phyloP scores from a whole-genome alignment of 768 basidiomycete species.

The Leucosporidium yakuticum region DNA sequence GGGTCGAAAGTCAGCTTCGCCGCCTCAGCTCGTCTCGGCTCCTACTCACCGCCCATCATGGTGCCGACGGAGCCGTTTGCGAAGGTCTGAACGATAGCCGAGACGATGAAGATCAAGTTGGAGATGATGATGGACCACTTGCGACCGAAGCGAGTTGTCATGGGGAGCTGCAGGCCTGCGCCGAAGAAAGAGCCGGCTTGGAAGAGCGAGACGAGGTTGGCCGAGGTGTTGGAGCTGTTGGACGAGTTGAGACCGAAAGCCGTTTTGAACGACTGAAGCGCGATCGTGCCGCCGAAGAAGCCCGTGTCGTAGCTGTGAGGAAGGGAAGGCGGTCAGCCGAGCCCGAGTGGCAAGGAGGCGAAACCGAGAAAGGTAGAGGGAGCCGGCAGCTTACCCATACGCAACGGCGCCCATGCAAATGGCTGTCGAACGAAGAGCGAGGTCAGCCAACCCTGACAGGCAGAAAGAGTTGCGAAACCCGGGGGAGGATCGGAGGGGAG shows the following conservation, averaged over 20 bases:
- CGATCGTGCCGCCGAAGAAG: conserved; percentile 46
- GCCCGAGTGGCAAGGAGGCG: too few species aligned
- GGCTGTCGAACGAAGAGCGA: too few species aligned
- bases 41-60: too few species aligned
- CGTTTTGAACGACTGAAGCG: conserved; percentile 48
- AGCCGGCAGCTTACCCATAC: too few species aligned
- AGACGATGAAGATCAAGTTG: conserved; percentile 54
- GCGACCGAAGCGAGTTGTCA: conserved; percentile 57
- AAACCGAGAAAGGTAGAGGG: too few species aligned
- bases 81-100: conserved; percentile 41
- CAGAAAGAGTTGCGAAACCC: too few species aligned
- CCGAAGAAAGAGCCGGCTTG: conserved; percentile 72
- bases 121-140: conserved; percentile 50
- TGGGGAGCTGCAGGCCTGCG: conserved; percentile 52
- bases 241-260: conserved; percentile 48
- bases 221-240: conserved; percentile 45
- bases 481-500: too few species aligned
- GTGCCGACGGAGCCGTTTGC: conserved; percentile 30
- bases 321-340: too few species aligned
- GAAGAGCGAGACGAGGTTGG: conserved; percentile 47
- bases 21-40: too few species aligned
- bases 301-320: conserved; percentile 44
- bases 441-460: too few species aligned
- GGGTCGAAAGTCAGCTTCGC: conserved; percentile 32
- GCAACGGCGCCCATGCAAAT: too few species aligned